Conservation (phyloP, 2,329 filamentous ascomycete species). For the Rosellinia necatrix region DNA sequence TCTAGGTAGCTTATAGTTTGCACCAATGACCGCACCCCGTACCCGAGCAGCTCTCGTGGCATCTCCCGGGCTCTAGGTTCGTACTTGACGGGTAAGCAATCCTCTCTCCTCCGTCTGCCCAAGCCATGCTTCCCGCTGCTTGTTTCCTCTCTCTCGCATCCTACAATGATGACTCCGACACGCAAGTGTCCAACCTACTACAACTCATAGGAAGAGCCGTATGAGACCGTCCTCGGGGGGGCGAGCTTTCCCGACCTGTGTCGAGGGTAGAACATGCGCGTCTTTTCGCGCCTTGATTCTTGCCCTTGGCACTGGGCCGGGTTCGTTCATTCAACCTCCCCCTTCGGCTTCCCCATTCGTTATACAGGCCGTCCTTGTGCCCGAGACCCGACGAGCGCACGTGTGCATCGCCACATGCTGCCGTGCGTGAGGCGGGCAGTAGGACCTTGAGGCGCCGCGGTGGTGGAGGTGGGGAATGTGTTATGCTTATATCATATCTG, state of each 20-base stretch:
- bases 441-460: slow-evolving; percentile 26
- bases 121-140: neutral
- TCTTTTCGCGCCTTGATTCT: no score
- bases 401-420: slow-evolving; percentile 45
- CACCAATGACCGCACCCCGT: no score
- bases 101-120: neutral
- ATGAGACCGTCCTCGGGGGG: slow-evolving; percentile 40
- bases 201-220: slow-evolving; percentile 43
- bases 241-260: neutral
- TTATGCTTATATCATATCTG: slow-evolving; percentile 40
- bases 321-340: no score
- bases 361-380: slow-evolving; percentile 17
- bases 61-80: no score
- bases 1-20: no score
- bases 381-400: slow-evolving; percentile 33
- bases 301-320: no score
- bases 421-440: slow-evolving; percentile 34
- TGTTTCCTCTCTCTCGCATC: slow-evolving; percentile 10
- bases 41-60: no score
- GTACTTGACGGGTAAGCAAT: slow-evolving; percentile 13
- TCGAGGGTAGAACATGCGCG: no score
- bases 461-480: slow-evolving; percentile 41
- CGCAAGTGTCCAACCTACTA: slow-evolving; percentile 42
- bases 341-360: slow-evolving; percentile 33
- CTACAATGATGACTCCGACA: slow-evolving; percentile 42